A percentile compares a stretch with the other conserved stretches of the same genome.
These are phyloP conservation scores for Poterioochromonas sp. DNA, from an alignment of 352 stramenopile species.

Conservation along the genomic window DNA sequence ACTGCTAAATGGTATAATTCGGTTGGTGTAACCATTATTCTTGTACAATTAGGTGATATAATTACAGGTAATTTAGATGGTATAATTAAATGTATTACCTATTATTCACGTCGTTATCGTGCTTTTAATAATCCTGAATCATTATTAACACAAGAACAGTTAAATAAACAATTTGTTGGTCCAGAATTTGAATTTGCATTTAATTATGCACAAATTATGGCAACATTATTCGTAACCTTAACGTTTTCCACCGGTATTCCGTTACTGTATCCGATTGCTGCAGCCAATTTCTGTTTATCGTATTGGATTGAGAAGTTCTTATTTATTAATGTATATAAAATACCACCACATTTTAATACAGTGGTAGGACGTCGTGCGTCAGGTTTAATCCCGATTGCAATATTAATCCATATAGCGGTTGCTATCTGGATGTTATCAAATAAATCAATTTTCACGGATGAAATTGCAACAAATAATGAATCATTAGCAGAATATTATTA, in stretches of 20 bases:
- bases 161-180: conserved; percentile 15
- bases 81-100: not conserved
- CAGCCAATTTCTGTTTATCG: not conserved
- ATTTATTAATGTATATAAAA: conserved; percentile 16
- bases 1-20: conserved; percentile 14
- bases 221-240: conserved; percentile 15
- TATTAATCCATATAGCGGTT: not conserved
- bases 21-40: not conserved
- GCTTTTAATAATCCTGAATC: not conserved
- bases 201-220: conserved; percentile 23
- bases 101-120: not conserved
- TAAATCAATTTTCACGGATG: not conserved
- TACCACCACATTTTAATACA: conserved; percentile 10
- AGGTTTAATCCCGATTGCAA: not conserved
- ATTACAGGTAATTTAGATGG: not conserved
- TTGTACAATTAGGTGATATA: conserved; percentile 24
- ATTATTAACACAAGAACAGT: conserved; percentile 5
- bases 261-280: conserved; percentile 6
- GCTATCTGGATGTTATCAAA: conserved; percentile 17
- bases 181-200: conserved; percentile 14
- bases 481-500: too few species aligned
- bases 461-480: too few species aligned
- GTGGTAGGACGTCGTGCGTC: not conserved
- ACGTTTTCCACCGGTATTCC: conserved; percentile 30
- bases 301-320: conserved; percentile 31